Evolutionary conservation across 805 yeast species (phyloP).

Genomic region (Sugiyamaella chiloensis): DNA sequence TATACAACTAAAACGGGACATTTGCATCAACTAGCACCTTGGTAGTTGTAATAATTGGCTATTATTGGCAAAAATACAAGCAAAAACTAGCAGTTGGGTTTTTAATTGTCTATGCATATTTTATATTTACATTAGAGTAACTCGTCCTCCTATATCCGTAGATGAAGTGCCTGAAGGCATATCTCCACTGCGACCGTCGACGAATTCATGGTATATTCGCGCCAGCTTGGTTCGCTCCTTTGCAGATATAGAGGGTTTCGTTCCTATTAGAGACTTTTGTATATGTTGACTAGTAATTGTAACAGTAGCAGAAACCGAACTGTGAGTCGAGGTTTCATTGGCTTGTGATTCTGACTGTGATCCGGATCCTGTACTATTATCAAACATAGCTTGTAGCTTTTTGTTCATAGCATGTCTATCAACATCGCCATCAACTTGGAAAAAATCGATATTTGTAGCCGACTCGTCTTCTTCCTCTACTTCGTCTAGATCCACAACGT

Average conservation of each 20-base stretch:
- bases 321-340: not conserved
- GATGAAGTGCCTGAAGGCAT: constrained; percentile 85
- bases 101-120: not conserved
- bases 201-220: constrained; percentile 66
- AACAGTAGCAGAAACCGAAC: constrained; percentile 34
- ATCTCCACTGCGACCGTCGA: constrained; percentile 75
- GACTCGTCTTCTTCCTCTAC: constrained; percentile 19
- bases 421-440: constrained; percentile 37
- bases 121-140: constrained; percentile 63
- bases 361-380: constrained; percentile 6
- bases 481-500: constrained; percentile 38
- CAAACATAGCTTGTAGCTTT: constrained; percentile 20
- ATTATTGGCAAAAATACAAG: too few species aligned
- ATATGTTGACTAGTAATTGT: constrained; percentile 54
- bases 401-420: constrained; percentile 19
- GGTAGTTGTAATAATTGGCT: too few species aligned
- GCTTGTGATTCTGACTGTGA: not conserved
- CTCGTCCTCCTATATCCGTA: constrained; percentile 78
- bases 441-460: constrained; percentile 37
- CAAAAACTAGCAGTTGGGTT: too few species aligned
- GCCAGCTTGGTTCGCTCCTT: constrained; percentile 63
- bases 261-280: constrained; percentile 59
- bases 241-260: constrained; percentile 84
- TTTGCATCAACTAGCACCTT: too few species aligned
- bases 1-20: too few species aligned